Evolutionary conservation across 345 rosid genomes (phyloP).

Genomic region (Eucalyptus brandiana): DNA sequence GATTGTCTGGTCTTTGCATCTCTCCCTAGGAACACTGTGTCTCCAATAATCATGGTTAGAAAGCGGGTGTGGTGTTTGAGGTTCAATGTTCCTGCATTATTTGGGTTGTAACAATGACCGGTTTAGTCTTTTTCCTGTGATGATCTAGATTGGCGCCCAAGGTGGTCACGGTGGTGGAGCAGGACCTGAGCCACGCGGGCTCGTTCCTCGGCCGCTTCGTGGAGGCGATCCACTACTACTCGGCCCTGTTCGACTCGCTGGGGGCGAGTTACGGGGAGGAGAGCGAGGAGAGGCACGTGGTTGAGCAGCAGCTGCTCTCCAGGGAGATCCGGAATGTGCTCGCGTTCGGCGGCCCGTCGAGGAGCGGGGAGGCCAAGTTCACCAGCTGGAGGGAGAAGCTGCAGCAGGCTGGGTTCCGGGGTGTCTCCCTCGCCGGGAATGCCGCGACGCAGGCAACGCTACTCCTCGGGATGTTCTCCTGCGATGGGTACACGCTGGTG

Average conservation of each 20-base stretch:
- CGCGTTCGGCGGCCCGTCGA: constrained; percentile 77
- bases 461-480: constrained; percentile 89
- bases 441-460: constrained; percentile 92
- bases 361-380: constrained; percentile 66
- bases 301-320: constrained; percentile 91
- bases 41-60: neutral
- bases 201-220: constrained; percentile 90
- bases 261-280: constrained; percentile 97
- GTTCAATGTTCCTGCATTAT: neutral
- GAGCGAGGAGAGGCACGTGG: constrained; percentile 95
- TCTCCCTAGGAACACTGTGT: neutral
- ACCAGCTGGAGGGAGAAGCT: constrained; percentile 95
- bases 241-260: constrained; percentile 83
- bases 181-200: constrained; percentile 88
- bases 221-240: constrained; percentile 97
- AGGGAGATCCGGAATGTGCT: constrained; percentile 81
- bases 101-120: neutral
- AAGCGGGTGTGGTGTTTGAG: neutral
- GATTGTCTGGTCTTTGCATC: neutral
- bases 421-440: constrained; percentile 76
- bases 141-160: constrained; percentile 70
- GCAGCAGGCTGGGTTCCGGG: constrained; percentile 75
- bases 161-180: constrained; percentile 96
- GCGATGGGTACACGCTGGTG: constrained; percentile 88
- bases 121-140: neutral